Evolutionary conservation across 2,329 filamentous ascomycete genomes (phyloP).

Genomic region (Paecilomyces sp.): DNA sequence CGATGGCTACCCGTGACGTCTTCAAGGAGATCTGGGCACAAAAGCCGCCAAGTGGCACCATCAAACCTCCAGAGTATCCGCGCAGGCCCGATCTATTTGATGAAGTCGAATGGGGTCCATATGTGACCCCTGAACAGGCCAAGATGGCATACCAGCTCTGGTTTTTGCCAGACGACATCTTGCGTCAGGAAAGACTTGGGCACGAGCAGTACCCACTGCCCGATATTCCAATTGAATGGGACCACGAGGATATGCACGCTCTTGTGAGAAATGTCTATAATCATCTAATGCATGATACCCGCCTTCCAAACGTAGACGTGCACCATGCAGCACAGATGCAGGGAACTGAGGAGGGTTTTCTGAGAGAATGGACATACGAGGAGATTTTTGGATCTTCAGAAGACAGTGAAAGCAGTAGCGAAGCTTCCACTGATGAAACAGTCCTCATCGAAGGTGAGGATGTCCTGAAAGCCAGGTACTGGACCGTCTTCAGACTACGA

Average conservation of each 20-base stretch:
- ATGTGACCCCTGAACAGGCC: constrained; percentile 14
- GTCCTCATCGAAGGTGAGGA: constrained; percentile 9
- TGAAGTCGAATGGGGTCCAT: constrained; percentile 18
- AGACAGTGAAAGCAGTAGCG: not conserved
- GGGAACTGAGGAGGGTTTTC: constrained; percentile 1
- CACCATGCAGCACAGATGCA: constrained; percentile 5
- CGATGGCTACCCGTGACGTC: not conserved
- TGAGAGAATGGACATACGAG: constrained; percentile 8
- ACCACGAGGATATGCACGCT: constrained; percentile 8
- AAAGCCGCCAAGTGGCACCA: not conserved
- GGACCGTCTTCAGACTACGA: constrained; percentile 9
- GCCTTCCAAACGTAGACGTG: constrained; percentile 10
- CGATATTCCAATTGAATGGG: constrained; percentile 1
- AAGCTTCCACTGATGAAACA: not conserved
- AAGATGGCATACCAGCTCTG: constrained; percentile 20
- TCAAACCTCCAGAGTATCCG: constrained; percentile 12
- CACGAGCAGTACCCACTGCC: constrained; percentile 1
- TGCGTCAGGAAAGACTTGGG: constrained; percentile 8
- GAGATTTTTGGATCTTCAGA: constrained; percentile 10
- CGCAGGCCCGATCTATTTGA: constrained; percentile 19
- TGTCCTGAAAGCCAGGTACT: constrained; percentile 8
- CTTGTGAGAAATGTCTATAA: constrained; percentile 26
- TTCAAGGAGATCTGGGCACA: not conserved
- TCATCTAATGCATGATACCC: constrained; percentile 15
- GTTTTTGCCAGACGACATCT: constrained; percentile 15